Evolutionary conservation across 352 stramenopile species (phyloP).

Genomic region (Globisporangium abappressorium): DNA sequence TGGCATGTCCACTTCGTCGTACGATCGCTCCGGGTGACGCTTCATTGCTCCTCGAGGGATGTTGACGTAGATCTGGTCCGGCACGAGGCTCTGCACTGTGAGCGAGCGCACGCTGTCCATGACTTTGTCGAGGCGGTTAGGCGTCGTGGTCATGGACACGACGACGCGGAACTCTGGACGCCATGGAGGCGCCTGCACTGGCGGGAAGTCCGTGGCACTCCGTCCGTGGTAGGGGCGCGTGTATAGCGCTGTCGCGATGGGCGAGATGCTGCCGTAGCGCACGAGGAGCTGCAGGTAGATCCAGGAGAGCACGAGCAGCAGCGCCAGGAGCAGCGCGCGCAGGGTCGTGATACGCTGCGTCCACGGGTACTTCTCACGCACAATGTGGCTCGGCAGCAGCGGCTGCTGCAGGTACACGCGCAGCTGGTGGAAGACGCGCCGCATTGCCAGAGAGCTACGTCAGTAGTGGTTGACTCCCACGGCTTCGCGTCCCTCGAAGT

Average conservation of each 20-base stretch:
- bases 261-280: constrained; percentile 77
- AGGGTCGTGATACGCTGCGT: constrained; percentile 42
- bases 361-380: constrained; percentile 26
- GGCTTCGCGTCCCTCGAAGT: neutral
- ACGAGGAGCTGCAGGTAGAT: constrained; percentile 64
- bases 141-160: constrained; percentile 77
- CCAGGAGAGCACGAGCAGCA: constrained; percentile 33
- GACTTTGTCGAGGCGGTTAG: constrained; percentile 67
- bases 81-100: constrained; percentile 47
- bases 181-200: constrained; percentile 34
- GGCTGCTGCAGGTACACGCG: constrained; percentile 65
- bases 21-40: constrained; percentile 65
- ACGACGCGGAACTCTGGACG: constrained; percentile 75
- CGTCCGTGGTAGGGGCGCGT: constrained; percentile 58
- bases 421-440: constrained; percentile 27
- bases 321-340: constrained; percentile 26
- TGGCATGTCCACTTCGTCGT: constrained; percentile 67
- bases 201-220: constrained; percentile 33
- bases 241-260: constrained; percentile 57
- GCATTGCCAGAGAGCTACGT: constrained; percentile 9
- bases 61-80: constrained; percentile 81
- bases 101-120: constrained; percentile 74
- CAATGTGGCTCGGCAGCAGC: constrained; percentile 43
- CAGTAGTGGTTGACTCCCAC: too few relatives aligned
- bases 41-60: constrained; percentile 72